Base-by-base conservation (phyloP, 306 rosid genomes). In the Vigna nakashimae region DNA sequence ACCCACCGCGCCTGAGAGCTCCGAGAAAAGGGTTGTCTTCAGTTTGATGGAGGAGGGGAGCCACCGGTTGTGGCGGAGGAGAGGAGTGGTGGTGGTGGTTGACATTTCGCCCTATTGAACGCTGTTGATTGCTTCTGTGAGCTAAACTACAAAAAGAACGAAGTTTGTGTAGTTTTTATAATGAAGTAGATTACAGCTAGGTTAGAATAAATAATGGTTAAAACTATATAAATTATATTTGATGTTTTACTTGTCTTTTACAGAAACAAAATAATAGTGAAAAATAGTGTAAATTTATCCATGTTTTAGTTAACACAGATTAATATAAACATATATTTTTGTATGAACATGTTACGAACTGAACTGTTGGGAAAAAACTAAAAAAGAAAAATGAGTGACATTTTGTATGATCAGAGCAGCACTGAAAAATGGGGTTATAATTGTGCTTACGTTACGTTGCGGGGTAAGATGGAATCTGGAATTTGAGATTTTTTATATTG, bases 1-100 rank as follows among this genome's bases (percentile, higher is more conserved):
- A 0, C 97, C 96, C 11, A 90, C 96, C n/a, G 97, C 87, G 13
- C 97, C 97, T 14, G 97, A 90, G 42, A 92, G 76, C 45, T 90
- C 93, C 0, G 91, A 85, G 12, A 74, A 81, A 53, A 90, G 66
- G 32, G 69, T 64, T 18, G 93, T 92, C 75, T 87, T 90, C 0
- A 86, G 92, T 59, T 70, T 81, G 34, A 91, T 10, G n/a, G 77
- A 64, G 36, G 84, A 60, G n/a, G 86, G 94, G 45, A 89, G 51
- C 88, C 84, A 75, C 75, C 85, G 30, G 77, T 36, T 51, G 51
- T 71, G 66, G 55, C 50, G 83, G 58, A 76, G 87, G 49, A 58
- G 73, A 45, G 66, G 69, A 60, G 82, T 73, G 26, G 58, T 77
- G 16, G 58, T 77, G 16, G 52, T 68, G 3, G 7, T 34, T 34